Base-by-base conservation (phyloP, 2,329 filamentous ascomycete genomes). In the Sporothrix dimorphospora region DNA sequence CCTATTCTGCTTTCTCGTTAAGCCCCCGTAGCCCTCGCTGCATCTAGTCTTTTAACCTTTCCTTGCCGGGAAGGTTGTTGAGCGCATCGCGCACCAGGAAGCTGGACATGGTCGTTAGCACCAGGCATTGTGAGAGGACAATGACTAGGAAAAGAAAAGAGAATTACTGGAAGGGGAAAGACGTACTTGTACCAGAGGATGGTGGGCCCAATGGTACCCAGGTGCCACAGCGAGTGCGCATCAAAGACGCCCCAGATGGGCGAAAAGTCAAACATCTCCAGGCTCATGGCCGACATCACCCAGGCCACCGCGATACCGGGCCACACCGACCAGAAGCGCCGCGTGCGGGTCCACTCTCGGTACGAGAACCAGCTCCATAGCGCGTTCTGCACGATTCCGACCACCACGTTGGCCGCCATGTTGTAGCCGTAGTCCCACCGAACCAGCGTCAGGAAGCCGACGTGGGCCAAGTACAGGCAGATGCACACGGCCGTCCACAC, bases 391-490 rank as follows among this genome's bases (percentile, higher is more conserved):
- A 94, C 81, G 53, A 94, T 84, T 3, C 96, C 96, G 12, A 92
- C 88, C 3, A 87, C 89, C 24, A 99, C 92, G 78, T 98, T 99
- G 69, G 94, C 96, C 1, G 92, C 90, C 94, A 99, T 98, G 80
- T 99, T 99, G 83, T 99, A 99, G 5, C 91, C 92, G 80, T 99
- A 99, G 81, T 98, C 92, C 92, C 96, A 99, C 21, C 86, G 85
- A 85, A 94, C 93, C 76, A 94, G 89, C 78, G 91, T 93, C 71
- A 99, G 86, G 80, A 97, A 99, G 61, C 85, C 87, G 65, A 98
- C 89, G 79, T 99, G 96, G 71, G 87, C 83, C 34, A 86, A 78
- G 81, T 97, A 99, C 69, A 97, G 82, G 16, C 82, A 75, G 34
- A 88, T 80, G 79, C 96, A 99, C 8, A 93, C 76, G 14, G 85